Base-by-base conservation (phyloP, 2,329 filamentous ascomycete genomes). In the Fusarium sp. region DNA sequence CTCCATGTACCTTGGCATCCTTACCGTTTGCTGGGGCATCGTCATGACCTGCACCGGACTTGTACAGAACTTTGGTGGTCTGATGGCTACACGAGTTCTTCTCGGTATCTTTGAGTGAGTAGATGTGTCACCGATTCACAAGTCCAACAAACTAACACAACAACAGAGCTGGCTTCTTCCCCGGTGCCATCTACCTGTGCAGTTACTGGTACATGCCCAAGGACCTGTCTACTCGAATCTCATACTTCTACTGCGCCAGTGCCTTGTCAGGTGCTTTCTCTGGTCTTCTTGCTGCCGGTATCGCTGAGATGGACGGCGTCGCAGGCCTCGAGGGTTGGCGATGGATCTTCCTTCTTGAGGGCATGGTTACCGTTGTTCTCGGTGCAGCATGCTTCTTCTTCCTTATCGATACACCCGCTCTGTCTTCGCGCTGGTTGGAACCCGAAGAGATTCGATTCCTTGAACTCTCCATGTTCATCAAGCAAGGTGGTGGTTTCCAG, bases 171-270 rank as follows among this genome's bases (percentile, higher is more conserved):
- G 91, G 91, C 4, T 83, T 93, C 0, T 92, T 91, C 72, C 90
- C 90, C 0, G 90, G 89, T 4, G 86, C 93, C 4, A 90, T 90
- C 62, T 94, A 92, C 76, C 92, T 93, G 73, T 84, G 93, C 2
- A 90, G 88, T 0, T 93, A 90, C 74, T 95, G 92, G 92, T 95
- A 94, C 71, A 90, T 88, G 75, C 84, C 91, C 16, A 86, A 85
- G 7, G 92, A 95, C 70, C 89, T 94, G 37, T 91, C 91, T 30
- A 84, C 92, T 14, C 86, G 92, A 48, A 88, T 90, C 45, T 90
- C 91, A 7, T 88, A 93, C 48, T 94, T 94, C 81, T 94, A 94
- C 81, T 92, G 90, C 1, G 90, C 91, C 0, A 92, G 92, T 3
- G 91, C 92, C 0, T 80, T 94, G 0, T 90, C 91, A 1, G 92